A percentile compares a stretch with the other conserved stretches of the same genome.
These are phyloP conservation scores for Cucurbita pepo DNA, from an alignment of 306 rosid genomes.

Conservation along the genomic window DNA sequence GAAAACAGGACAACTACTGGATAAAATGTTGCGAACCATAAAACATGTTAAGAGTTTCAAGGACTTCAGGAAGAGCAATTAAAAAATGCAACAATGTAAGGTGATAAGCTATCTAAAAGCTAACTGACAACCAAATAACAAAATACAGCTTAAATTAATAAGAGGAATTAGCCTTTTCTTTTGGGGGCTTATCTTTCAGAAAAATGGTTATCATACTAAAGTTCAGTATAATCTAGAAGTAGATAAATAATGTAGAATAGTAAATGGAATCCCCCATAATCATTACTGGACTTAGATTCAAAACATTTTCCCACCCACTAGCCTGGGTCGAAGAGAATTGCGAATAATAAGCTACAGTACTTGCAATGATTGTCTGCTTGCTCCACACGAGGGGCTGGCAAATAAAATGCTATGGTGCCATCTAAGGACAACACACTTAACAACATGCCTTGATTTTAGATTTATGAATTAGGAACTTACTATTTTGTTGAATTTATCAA, in stretches of 20 bases:
- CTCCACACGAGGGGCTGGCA: not conserved
- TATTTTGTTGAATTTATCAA: conserved; percentile 71
- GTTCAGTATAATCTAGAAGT: not conserved
- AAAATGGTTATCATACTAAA: not conserved
- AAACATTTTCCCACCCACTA: not conserved
- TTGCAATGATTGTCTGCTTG: not conserved
- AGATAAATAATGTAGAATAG: not conserved
- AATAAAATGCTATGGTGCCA: not conserved
- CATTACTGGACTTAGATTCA: not conserved
- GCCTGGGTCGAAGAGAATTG: not conserved
- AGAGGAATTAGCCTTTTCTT: not conserved
- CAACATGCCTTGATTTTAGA: not conserved
- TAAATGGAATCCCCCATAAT: not conserved
- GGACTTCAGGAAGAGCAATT: not conserved
- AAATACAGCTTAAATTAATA: not conserved
- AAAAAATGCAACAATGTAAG: not conserved
- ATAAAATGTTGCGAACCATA: not conserved
- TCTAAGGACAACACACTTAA: not conserved
- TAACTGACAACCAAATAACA: not conserved
- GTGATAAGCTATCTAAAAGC: not conserved
- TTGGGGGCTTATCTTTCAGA: not conserved
- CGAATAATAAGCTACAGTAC: not conserved
- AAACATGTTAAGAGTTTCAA: not conserved
- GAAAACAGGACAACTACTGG: not conserved
- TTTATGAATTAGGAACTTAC: conserved; percentile 32